Evolutionary conservation across 306 rosid species (phyloP).

Genomic region (Crotalaria pallida): DNA sequence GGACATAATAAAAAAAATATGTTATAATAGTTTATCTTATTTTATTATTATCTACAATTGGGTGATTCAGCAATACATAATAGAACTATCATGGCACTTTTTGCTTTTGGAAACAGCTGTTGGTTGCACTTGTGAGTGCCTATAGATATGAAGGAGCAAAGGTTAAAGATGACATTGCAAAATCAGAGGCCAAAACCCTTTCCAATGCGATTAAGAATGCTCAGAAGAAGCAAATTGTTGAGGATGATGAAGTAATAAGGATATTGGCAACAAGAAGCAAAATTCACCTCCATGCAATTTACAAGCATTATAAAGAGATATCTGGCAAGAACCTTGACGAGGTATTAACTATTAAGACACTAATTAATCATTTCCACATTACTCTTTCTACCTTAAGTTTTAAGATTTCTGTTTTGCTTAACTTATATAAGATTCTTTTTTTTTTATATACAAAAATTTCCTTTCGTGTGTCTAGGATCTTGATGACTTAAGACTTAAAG

Average conservation of each 20-base stretch:
- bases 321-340: conserved; percentile 57
- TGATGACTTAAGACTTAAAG: conserved; percentile 49
- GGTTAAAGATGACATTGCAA: conserved; percentile 53
- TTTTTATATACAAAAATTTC: neutral
- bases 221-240: conserved; percentile 36
- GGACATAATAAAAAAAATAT: too few relatives aligned
- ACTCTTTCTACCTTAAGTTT: too few relatives aligned
- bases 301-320: conserved; percentile 61
- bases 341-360: conserved; percentile 47
- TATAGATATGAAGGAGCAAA: conserved; percentile 90
- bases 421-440: neutral
- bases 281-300: conserved; percentile 50
- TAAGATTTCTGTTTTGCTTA: neutral
- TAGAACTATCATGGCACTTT: neutral
- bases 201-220: conserved; percentile 46
- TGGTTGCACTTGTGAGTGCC: conserved; percentile 82
- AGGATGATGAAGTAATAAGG: conserved; percentile 68
- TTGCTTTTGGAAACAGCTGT: conserved; percentile 46
- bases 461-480: conserved; percentile 48
- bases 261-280: conserved; percentile 83
- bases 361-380: too few relatives aligned
- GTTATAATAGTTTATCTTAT: too few relatives aligned
- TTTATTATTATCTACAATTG: too few relatives aligned
- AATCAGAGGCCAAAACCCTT: conserved; percentile 60
- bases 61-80: too few relatives aligned